Evolutionary conservation across 106 monocot species (phyloP).

Genomic region (Cymbidium sinense): DNA sequence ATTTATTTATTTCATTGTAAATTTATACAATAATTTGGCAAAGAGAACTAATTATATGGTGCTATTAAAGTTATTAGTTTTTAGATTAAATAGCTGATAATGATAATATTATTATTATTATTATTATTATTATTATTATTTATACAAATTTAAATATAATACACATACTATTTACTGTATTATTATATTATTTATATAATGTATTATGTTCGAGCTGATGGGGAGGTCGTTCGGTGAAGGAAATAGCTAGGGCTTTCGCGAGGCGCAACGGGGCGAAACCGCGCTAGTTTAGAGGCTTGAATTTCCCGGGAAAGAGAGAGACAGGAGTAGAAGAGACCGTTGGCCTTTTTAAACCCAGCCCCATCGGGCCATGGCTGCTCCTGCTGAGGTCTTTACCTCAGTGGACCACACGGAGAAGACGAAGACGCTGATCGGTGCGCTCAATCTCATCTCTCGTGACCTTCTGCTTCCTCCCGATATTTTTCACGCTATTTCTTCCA

Average conservation of each 20-base stretch:
- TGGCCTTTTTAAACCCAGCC: not conserved
- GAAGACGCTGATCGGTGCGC: constrained; percentile 46
- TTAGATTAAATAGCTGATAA: too few species aligned
- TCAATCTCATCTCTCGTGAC: constrained; percentile 51
- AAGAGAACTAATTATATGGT: too few species aligned
- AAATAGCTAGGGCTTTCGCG: not conserved
- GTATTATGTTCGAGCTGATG: not conserved
- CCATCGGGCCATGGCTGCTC: constrained; percentile 12
- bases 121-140: too few species aligned
- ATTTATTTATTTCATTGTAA: too few species aligned
- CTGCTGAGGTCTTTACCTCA: constrained; percentile 7
- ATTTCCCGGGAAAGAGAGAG: constrained; percentile 3
- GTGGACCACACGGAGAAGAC: constrained; percentile 26
- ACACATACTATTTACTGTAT: too few species aligned
- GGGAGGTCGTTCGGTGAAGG: not conserved
- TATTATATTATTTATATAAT: too few species aligned
- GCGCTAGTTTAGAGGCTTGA: not conserved
- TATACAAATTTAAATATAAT: too few species aligned
- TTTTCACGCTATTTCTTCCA: constrained; percentile 31
- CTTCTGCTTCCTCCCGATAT: constrained; percentile 50
- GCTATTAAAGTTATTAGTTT: too few species aligned
- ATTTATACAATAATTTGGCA: too few species aligned
- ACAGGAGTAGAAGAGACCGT: not conserved
- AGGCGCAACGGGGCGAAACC: not conserved
- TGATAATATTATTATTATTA: too few species aligned